Evolutionary conservation across 2,329 filamentous ascomycete genomes (phyloP), one percentile per base, ranked within the genome.

Genomic region (Microcera coccophila): DNA sequence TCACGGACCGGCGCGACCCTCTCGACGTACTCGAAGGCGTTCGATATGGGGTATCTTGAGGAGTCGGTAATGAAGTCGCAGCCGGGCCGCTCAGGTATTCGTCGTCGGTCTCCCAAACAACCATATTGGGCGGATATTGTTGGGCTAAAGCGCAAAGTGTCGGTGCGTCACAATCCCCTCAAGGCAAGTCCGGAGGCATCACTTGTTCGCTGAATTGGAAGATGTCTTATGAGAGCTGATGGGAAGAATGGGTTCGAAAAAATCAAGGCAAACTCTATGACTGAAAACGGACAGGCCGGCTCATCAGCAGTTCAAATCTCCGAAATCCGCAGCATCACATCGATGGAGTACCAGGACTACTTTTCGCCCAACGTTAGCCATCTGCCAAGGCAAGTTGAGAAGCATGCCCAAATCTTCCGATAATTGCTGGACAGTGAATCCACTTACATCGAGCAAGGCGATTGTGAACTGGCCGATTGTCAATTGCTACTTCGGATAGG

Each of bases 11-110:
- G 45, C 80, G 77, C 8, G 86, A 87, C 38, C 77, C 71, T 48
- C 65, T 76, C 16, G 76, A 79, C 32, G 55, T 73, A 54, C 82
- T 78, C 19, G 88, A 90, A 39, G 83, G 80, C 7, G 83, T 84
- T 55, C 84, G 76, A 57, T 87, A 87, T 16, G 85, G 84, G 19
- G 85, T 85, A 50, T 85, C 82, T 26, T 77, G 75, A 10, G 87
- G 83, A 26, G 85, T 84, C 21, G 88, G 84, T 45, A 90, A 71
- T 36, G 78, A 72, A 54, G 79, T 73, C 50, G 72, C 72, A 52
- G 76, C 74, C 48, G 76, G 60, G 22, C 61, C 75, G 48, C 71
- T 71, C 52, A 73, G 69, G 51, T 74, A 74, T 62, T 84, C 79
- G 57, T 84, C 78, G 47, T 84, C 80, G 5, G 77, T 83, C 60